Conservation (phyloP, 2,329 filamentous ascomycete species). For the Septoria linicola region DNA sequence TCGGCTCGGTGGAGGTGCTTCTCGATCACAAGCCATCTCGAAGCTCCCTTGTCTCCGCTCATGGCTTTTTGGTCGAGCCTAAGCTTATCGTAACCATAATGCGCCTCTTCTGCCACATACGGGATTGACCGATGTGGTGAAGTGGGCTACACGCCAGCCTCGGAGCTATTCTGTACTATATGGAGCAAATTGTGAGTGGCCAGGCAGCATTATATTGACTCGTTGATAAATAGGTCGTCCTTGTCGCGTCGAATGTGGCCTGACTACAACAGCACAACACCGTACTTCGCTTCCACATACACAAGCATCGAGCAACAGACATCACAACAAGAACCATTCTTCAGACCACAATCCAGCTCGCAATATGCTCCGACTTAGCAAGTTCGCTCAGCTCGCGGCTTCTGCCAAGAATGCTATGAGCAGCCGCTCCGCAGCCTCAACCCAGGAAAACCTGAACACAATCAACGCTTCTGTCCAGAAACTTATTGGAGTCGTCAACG, state of each 20-base stretch:
- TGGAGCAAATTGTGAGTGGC: neutral
- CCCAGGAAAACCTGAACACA: conserved; percentile 24
- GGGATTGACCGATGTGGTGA: conserved; percentile 5
- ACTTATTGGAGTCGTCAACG: conserved; percentile 17
- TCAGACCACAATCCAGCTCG: neutral
- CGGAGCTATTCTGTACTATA: neutral
- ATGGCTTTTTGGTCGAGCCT: neutral
- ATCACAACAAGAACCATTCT: neutral
- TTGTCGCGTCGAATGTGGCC: too few relatives aligned
- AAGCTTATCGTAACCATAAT: neutral
- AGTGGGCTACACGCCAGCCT: conserved; percentile 3
- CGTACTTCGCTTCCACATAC: too few relatives aligned
- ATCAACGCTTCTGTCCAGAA: conserved; percentile 26
- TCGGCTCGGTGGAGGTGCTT: conserved; percentile 3
- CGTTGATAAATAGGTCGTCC: conserved; percentile 1
- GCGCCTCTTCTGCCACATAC: neutral
- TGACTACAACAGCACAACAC: too few relatives aligned
- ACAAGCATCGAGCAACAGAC: neutral
- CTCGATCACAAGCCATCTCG: conserved; percentile 4
- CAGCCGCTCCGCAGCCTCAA: conserved; percentile 20
- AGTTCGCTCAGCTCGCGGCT: conserved; percentile 24
- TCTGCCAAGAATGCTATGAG: conserved; percentile 26
- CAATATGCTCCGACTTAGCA: conserved; percentile 26
- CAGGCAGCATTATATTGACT: conserved; percentile 6
- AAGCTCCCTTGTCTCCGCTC: neutral